A percentile compares a stretch with the other conserved stretches of the same genome.
Evolutionary conservation across 1,284 basidiomycete genomes (phyloP).

Genomic region (Rhodotorula mucilaginosa): DNA sequence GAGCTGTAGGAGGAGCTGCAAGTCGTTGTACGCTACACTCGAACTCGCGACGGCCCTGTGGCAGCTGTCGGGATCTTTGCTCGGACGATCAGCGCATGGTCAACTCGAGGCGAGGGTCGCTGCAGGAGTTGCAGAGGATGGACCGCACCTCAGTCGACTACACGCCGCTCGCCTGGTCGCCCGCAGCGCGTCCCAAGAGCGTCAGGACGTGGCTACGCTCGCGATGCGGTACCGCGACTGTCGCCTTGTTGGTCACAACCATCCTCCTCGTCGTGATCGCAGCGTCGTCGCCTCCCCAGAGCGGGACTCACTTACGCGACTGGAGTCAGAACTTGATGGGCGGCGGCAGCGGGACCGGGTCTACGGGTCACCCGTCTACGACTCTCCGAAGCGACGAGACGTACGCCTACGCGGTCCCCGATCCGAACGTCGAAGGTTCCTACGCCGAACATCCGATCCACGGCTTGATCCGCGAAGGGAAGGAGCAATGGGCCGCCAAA

Average conservation of each 20-base stretch:
- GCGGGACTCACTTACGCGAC: neutral
- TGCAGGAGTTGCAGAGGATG: too few species aligned
- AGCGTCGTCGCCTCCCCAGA: too few species aligned
- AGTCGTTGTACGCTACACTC: too few species aligned
- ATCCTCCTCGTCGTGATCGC: too few species aligned
- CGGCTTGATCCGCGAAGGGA: slow-evolving; percentile 24
- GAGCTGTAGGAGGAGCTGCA: too few species aligned
- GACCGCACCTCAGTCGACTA: neutral
- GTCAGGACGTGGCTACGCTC: neutral
- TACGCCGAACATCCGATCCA: slow-evolving; percentile 33
- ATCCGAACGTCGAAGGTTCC: slow-evolving; percentile 1
- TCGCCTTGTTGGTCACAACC: neutral
- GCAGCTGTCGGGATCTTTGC: neutral
- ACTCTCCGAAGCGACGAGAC: neutral
- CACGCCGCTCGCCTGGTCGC: neutral
- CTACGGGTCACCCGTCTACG: neutral
- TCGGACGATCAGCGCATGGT: neutral
- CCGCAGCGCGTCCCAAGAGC: neutral
- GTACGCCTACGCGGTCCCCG: neutral
- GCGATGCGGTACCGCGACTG: neutral
- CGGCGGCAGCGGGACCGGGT: neutral
- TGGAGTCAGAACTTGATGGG: neutral
- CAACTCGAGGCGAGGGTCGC: neutral
- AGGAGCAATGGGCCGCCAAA: slow-evolving; percentile 24
- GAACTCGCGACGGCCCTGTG: too few species aligned